Evolutionary conservation across 495 filamentous ascomycete genomes (phyloP), one percentile per base, ranked within the genome.

Genomic region (Neurospora sp.): DNA sequence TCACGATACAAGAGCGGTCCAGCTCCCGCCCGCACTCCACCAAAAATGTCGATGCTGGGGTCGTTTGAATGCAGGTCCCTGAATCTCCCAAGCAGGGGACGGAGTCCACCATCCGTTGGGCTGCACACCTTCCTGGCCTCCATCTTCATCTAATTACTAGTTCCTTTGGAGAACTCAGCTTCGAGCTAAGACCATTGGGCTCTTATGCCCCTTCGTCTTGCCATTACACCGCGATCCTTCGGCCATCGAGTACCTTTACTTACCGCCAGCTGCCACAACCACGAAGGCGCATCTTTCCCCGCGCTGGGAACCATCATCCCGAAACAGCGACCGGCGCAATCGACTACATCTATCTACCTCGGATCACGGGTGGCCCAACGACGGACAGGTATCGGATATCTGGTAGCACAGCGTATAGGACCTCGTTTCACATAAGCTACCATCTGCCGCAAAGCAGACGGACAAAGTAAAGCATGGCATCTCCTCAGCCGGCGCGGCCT

Each of bases 401-500:
- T 62, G 27, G 54, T 66, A 31, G 31, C 54, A 66, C 54, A 66
- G 7, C 54, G 3, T 62, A 23, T 35, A 7, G 27, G 12, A 62
- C 12, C 27, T 14, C 23, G 27, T 66, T 35, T 66, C 27, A 66
- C 54, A 66, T 35, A 16, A 66, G 23, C 54, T 35, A 66, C 14
- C 54, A 37, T 66, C 27, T 66, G 54, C 27, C 54, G 54, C 54
- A 18, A 18, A 37, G 27, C 54, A 35, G 27, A 31, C 54, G 54
- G 54, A 31, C 12, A 62, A 62, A 62, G 54, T 62, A 62, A 62
- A 62, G 12, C 12, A 66, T 66, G 54, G 54, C 54, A 16, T 35
- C 54, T 0, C 27, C 54, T 66, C 54, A 66, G 73, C 74, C 72
- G 39, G 70, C 70, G 46, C 72, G 44, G 23, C 74, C 74, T 38